Evolutionary conservation across 2,329 filamentous ascomycete species (phyloP).

Genomic region (Albophoma yamanashiensis): DNA sequence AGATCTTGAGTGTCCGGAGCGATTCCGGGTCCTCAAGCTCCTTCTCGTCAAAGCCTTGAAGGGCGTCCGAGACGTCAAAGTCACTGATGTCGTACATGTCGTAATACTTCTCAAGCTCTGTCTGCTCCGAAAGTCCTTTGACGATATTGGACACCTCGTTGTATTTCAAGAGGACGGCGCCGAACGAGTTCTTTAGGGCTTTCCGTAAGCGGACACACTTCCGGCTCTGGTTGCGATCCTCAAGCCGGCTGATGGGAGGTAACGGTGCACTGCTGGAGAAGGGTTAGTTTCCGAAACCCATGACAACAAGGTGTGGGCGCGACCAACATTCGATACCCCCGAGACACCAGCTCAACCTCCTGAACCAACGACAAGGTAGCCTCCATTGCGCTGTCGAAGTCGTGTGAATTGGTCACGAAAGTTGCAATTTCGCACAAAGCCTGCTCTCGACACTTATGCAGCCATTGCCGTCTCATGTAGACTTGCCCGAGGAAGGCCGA

Average conservation of each 20-base stretch:
- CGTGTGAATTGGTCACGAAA: constrained; percentile 65
- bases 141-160: constrained; percentile 59
- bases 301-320: neutral
- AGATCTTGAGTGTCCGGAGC: constrained; percentile 68
- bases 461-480: constrained; percentile 69
- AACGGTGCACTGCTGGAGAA: constrained; percentile 65
- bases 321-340: constrained; percentile 73
- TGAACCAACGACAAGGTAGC: constrained; percentile 76
- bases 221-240: constrained; percentile 68
- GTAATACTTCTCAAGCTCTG: constrained; percentile 83
- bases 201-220: constrained; percentile 74
- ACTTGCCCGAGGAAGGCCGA: constrained; percentile 50
- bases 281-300: neutral
- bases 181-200: constrained; percentile 59
- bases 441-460: constrained; percentile 67
- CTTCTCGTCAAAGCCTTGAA: constrained; percentile 51
- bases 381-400: constrained; percentile 67
- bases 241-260: constrained; percentile 84
- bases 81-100: constrained; percentile 77
- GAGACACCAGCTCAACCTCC: constrained; percentile 89
- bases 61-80: constrained; percentile 61
- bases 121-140: constrained; percentile 63
- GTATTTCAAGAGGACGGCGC: constrained; percentile 60
- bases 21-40: constrained; percentile 68
- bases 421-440: constrained; percentile 57